These are phyloP conservation scores for Pleurotus platypus DNA, from an alignment of 768 basidiomycete genomes.

Conservation along the genomic window DNA sequence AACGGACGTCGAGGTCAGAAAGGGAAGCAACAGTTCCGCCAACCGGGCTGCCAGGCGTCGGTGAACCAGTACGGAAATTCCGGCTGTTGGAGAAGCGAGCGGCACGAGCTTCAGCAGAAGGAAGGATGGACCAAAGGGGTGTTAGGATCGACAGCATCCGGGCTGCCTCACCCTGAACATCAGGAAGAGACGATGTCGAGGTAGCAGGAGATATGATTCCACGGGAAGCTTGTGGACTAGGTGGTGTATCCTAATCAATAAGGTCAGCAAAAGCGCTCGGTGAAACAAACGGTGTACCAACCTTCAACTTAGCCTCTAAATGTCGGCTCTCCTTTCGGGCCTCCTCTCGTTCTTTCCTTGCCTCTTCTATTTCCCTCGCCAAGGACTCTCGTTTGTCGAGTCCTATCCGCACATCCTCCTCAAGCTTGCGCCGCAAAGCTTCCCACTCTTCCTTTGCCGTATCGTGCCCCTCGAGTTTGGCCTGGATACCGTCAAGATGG, in stretches of 20 bases:
- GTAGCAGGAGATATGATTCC: conserved; percentile 8
- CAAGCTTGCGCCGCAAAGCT: conserved; percentile 35
- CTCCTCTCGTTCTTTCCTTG: conserved; percentile 47
- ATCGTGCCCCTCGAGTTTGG: conserved; percentile 37
- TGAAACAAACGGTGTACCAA: conserved; percentile 11
- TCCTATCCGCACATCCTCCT: conserved; percentile 45
- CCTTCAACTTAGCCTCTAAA: conserved; percentile 36
- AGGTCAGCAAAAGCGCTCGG: background rate
- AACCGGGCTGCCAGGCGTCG: conserved; percentile 34
- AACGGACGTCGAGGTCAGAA: conserved; percentile 82
- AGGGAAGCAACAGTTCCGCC: conserved; percentile 41
- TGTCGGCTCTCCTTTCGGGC: conserved; percentile 36
- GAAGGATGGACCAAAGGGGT: conserved; percentile 78
- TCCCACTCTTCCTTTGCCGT: conserved; percentile 49
- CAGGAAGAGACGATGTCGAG: conserved; percentile 18
- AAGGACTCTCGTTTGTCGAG: conserved; percentile 45
- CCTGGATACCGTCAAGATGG: conserved; percentile 49
- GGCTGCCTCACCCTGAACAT: conserved; percentile 39
- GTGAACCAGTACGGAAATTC: conserved; percentile 46
- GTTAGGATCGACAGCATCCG: conserved; percentile 60
- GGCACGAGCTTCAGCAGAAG: conserved; percentile 80
- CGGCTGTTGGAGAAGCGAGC: conserved; percentile 51
- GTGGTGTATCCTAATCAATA: conserved; percentile 11
- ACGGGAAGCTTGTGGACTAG: conserved; percentile 1
- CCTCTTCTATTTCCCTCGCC: conserved; percentile 50